Evolutionary conservation across 2,329 filamentous ascomycete genomes (phyloP), one percentile per base, ranked within the genome.

Genomic region (Alternaria sp.): DNA sequence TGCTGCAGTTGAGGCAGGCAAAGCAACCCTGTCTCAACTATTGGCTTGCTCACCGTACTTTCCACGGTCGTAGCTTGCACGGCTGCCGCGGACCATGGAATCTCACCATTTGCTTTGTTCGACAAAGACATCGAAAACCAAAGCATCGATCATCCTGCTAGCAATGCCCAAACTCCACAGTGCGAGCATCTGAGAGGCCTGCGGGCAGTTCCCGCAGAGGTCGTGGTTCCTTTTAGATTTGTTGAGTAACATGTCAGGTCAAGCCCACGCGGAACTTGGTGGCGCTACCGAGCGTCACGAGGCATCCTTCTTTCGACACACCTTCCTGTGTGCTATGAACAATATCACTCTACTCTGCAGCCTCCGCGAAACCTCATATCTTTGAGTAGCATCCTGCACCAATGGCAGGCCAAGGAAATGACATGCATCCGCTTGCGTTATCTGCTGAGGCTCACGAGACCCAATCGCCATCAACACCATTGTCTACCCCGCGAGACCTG

Each of bases 381-480:
- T 58, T 44, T 61, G 65, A 48, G 53, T 28, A 44, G 63, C 61
- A 34, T 9, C 30, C 41, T 20, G 54, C 55, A 30, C 65, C 62
- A 70, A 70, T 71, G 16, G 49, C 54, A 49, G 43, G 18, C 48
- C 9, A 24, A 8, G 34, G n/a, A 57, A 22, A 32, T 61, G 54
- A 63, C 64, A 71, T 68, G 68, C 65, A 66, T 62, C 57, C 44
- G 47, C 52, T 52, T 51, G 62, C 64, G 61, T 61, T 59, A 65
- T 62, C 58, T 61, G 66, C 65, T 64, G 61, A 61, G 63, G 61
- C 34, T 51, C 57, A 66, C 62, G 61, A 63, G 59, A 53, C 53
- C 59, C 52, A 56, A 48, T 59, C 48, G 59, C 51, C 28, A 32
- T 54, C 22, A 43, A 14, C 43, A 30, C 28, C 14, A 32, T 47